A percentile compares a stretch with the other conserved stretches of the same genome.
Evolutionary conservation across 352 stramenopile species (phyloP).

Genomic region (Phytopythium cucurbitacearum): DNA sequence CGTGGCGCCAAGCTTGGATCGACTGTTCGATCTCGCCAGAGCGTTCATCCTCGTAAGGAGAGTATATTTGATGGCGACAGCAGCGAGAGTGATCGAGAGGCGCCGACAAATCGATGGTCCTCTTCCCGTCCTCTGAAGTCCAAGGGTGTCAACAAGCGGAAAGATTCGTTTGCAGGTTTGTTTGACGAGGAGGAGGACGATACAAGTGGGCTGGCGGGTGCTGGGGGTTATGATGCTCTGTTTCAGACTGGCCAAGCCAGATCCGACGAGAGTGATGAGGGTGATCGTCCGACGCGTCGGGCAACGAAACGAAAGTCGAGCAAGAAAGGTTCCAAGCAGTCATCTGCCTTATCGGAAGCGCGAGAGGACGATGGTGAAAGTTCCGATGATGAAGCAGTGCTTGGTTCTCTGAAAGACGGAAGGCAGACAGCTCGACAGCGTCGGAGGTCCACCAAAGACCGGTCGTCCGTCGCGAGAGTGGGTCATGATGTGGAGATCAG

Average conservation of each 20-base stretch:
- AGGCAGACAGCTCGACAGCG: no score
- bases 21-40: background rate
- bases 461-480: no score
- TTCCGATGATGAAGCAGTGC: no score
- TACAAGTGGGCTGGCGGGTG: constrained; percentile 15
- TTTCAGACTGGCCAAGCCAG: constrained; percentile 29
- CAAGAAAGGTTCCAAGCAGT: constrained; percentile 9
- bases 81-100: constrained; percentile 37
- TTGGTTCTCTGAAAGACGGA: no score
- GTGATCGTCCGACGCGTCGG: constrained; percentile 14
- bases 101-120: constrained; percentile 10
- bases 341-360: no score
- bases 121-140: constrained; percentile 4
- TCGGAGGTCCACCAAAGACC: no score
- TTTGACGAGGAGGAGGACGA: constrained; percentile 54
- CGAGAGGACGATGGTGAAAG: no score
- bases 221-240: constrained; percentile 49
- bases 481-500: no score
- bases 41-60: constrained; percentile 29
- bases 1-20: background rate
- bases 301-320: constrained; percentile 9
- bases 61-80: constrained; percentile 72
- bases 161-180: constrained; percentile 70
- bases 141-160: constrained; percentile 21
- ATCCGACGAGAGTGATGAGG: constrained; percentile 12